Base-by-base conservation (phyloP, 768 basidiomycete species). In the Boletus eberwhitei region DNA sequence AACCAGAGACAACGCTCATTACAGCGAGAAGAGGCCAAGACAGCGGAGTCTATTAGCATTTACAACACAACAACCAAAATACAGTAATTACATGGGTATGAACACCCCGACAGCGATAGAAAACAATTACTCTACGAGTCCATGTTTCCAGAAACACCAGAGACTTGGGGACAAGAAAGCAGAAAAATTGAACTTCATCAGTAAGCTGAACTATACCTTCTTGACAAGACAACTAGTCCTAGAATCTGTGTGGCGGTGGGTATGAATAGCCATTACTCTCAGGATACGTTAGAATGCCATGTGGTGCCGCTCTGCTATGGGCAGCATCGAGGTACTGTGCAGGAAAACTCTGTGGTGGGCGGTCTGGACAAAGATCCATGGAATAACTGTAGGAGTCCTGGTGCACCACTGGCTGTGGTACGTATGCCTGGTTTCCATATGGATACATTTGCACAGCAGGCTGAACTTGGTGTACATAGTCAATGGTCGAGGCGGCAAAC, bases 211-310 rank as follows among this genome's bases (percentile, higher is more conserved):
- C 24, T 22, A 2, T 42, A 42, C 43, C 49, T 36, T 40, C 19
- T 32, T 21, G 38, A 17, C 4, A 32, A 43, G n/a, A 22, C 14
- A 47, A 8, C 29, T 24, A 26, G n/a, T 36, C 32, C 36, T 59
- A 67, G 39, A 40, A 58, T 38, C 48, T 58, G 41, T 36, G 53
- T 16, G 52, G 17, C 17, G 41, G 26, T 21, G 50, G 31, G 44
- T 56, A 61, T n/a, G 44, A 12, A 47, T 62, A 67, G 13, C 44
- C 46, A 32, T 55, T 53, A 8, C 22, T 50, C 0, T 61, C 66
- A 14, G 59, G 32, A 48, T 61, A 53, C n/a, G 21, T 38, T 37
- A 58, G 49, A 19, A 50, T 19, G 24, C 53, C 53, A 52, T 68
- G 64, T 16, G 58, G 26, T 34, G 4, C 52, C 29, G 37, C 26